Conservation (phyloP, 1,139 yeast species). For the Arxiozyma slooffiae region DNA sequence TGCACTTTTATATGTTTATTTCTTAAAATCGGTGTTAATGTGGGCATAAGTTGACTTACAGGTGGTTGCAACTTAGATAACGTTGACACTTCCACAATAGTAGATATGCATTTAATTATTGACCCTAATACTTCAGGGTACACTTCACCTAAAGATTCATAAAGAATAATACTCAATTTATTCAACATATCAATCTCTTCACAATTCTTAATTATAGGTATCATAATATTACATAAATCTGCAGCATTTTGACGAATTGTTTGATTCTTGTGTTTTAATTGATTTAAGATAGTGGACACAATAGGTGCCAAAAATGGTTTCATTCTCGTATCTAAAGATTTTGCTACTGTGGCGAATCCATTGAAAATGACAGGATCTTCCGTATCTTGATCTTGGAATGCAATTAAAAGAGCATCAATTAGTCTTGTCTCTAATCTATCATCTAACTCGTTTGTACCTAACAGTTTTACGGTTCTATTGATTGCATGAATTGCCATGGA, state of each 20-base stretch:
- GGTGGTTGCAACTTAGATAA: constrained; percentile 51
- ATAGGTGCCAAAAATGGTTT: constrained; percentile 70
- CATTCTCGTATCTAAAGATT: constrained; percentile 58
- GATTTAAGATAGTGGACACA: constrained; percentile 60
- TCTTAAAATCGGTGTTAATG: constrained; percentile 82
- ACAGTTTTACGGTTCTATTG: constrained; percentile 37
- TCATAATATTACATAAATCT: constrained; percentile 57
- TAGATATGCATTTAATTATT: constrained; percentile 57
- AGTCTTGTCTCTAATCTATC: constrained; percentile 56
- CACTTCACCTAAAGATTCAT: constrained; percentile 90
- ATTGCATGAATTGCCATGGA: constrained; percentile 71
- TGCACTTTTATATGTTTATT: constrained; percentile 90
- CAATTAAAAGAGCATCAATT: constrained; percentile 73
- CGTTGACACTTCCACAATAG: constrained; percentile 45
- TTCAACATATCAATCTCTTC: constrained; percentile 53
- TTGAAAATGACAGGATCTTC: constrained; percentile 47
- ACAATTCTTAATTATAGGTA: constrained; percentile 60
- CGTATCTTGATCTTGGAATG: constrained; percentile 68
- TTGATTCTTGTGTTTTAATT: constrained; percentile 64
- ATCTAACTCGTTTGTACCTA: constrained; percentile 43
- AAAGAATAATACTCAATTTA: constrained; percentile 65
- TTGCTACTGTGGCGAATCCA: constrained; percentile 58
- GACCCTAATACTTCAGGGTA: constrained; percentile 92
- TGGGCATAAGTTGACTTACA: constrained; percentile 70
- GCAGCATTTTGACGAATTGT: constrained; percentile 81